Percentiles rank a stretch among this genome's conserved stretches.
Conservation (phyloP, 441 rosid species). For the Pelargonium citronellum region DNA sequence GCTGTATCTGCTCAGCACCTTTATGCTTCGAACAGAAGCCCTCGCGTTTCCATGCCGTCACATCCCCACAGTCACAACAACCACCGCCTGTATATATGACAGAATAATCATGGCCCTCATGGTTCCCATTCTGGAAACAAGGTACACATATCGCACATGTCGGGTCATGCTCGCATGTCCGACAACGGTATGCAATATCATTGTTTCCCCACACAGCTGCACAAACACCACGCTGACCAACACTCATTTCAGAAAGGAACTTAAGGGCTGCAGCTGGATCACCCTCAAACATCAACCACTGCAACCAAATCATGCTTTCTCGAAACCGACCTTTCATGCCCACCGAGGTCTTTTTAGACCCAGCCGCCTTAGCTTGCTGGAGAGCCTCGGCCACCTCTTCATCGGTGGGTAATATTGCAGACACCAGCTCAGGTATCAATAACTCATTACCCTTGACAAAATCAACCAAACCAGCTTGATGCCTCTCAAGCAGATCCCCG, state of each 20-base stretch:
- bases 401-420: constrained; percentile 59
- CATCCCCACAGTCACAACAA: constrained; percentile 98
- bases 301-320: constrained; percentile 68
- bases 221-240: constrained; percentile 80
- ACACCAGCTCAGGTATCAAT: constrained; percentile 43
- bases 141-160: constrained; percentile 96
- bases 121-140: constrained; percentile 84
- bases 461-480: constrained; percentile 45
- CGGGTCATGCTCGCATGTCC: constrained; percentile 81
- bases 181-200: constrained; percentile 87
- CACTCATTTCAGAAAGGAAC: constrained; percentile 42
- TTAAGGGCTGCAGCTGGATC: constrained; percentile 52
- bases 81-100: constrained; percentile 81
- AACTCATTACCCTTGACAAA: constrained; percentile 39
- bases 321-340: constrained; percentile 41
- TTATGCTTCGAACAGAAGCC: constrained; percentile 91
- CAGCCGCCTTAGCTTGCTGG: constrained; percentile 30
- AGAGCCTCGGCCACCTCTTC: constrained; percentile 51
- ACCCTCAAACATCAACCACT: constrained; percentile 82
- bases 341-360: constrained; percentile 27
- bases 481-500: constrained; percentile 36
- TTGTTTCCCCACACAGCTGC: constrained; percentile 92
- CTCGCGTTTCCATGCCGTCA: constrained; percentile 88
- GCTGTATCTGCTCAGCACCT: constrained; percentile 93
- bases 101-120: constrained; percentile 72